These are phyloP conservation scores for Pseudogymnoascus sp. DNA, from an alignment of 2,329 filamentous ascomycete species.

Conservation along the genomic window DNA sequence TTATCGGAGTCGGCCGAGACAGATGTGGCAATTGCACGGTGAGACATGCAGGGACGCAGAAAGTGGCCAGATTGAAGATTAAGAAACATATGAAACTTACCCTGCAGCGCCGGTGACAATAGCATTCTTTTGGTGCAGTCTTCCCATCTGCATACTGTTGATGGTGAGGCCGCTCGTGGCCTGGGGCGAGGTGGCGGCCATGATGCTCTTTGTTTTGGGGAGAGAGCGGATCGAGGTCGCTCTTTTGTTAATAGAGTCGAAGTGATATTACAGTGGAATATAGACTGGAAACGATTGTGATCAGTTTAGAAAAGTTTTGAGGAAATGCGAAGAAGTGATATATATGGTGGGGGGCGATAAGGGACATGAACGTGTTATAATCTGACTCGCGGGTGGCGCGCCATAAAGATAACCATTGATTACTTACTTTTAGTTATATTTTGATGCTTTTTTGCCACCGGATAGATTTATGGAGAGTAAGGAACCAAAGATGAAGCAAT, in stretches of 20 bases:
- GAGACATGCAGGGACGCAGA: not conserved
- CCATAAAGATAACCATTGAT: not conserved
- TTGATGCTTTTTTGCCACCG: not conserved
- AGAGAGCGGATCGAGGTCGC: not conserved
- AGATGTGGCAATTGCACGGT: not conserved
- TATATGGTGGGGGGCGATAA: conserved; percentile 1
- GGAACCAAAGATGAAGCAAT: not conserved
- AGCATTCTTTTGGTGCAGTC: conserved; percentile 30
- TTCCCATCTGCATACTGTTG: conserved; percentile 29
- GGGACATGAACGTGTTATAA: not conserved
- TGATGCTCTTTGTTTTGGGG: not conserved
- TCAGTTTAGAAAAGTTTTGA: not conserved
- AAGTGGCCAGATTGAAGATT: not conserved
- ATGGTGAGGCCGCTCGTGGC: conserved; percentile 20
- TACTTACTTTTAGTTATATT: not conserved
- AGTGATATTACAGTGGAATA: not conserved
- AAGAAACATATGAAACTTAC: conserved; percentile 36
- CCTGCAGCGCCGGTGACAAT: conserved; percentile 62
- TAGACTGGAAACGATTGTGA: not conserved
- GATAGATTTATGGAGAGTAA: not conserved
- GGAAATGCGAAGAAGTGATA: not conserved
- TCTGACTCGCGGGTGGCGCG: conserved; percentile 1
- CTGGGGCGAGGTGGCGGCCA: not conserved
- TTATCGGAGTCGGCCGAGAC: not conserved
- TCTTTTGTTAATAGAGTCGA: not conserved